Conservation (phyloP, 2,329 filamentous ascomycete genomes). For the Alternaria brassicicola region DNA sequence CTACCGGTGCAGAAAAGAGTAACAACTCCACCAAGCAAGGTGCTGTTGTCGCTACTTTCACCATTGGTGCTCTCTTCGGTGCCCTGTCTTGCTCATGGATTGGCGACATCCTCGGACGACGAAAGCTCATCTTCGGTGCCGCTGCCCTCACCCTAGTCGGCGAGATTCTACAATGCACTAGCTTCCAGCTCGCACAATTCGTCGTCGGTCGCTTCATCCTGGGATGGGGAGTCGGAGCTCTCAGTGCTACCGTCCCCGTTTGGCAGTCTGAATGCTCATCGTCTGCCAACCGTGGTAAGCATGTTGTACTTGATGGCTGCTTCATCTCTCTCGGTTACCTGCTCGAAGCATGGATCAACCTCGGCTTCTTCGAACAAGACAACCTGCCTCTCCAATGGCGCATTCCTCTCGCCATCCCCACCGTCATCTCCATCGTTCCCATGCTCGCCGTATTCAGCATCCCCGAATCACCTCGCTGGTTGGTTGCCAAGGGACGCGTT, state of each 20-base stretch:
- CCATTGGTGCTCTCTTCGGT: slow-evolving; percentile 55
- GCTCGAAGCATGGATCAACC: slow-evolving; percentile 57
- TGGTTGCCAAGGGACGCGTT: slow-evolving; percentile 69
- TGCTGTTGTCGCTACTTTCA: slow-evolving; percentile 54
- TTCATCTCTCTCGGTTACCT: slow-evolving; percentile 56
- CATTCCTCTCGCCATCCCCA: slow-evolving; percentile 71
- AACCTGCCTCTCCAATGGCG: slow-evolving; percentile 67
- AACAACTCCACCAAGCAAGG: slow-evolving; percentile 55
- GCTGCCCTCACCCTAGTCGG: slow-evolving; percentile 52
- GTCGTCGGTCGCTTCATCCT: slow-evolving; percentile 54
- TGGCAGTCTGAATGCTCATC: slow-evolving; percentile 54
- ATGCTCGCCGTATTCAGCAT: slow-evolving; percentile 68
- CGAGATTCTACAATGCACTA: slow-evolving; percentile 52
- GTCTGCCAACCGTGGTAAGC: slow-evolving; percentile 49
- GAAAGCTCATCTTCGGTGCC: slow-evolving; percentile 53
- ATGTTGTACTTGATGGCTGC: slow-evolving; percentile 53
- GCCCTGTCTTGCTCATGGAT: slow-evolving; percentile 54
- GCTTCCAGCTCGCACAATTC: slow-evolving; percentile 56
- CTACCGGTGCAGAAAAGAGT: slow-evolving; percentile 51
- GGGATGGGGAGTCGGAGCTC: slow-evolving; percentile 53
- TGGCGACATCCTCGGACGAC: slow-evolving; percentile 55
- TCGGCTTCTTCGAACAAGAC: slow-evolving; percentile 64
- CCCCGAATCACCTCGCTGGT: slow-evolving; percentile 72
- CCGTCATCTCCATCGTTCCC: slow-evolving; percentile 61
- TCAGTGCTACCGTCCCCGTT: slow-evolving; percentile 55